phyloP scores from a whole-genome alignment of 1,284 basidiomycete genomes.

The Puccinia novopanici region DNA sequence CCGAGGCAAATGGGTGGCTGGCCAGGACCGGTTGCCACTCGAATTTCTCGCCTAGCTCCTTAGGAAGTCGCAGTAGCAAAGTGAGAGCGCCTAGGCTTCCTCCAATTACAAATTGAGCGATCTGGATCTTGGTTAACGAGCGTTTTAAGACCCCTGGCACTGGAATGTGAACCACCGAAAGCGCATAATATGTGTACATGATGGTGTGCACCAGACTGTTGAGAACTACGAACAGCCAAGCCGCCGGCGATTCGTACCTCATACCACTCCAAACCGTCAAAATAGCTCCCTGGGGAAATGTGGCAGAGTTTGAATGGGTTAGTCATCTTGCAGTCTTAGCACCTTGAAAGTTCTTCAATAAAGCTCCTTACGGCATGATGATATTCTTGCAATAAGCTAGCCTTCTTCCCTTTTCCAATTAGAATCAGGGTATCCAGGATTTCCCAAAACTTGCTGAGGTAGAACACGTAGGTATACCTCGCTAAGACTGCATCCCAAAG shows the following conservation, averaged over 20 bases:
- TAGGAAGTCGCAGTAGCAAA: slow-evolving; percentile 16
- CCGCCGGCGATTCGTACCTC: slow-evolving; percentile 56
- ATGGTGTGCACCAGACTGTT: slow-evolving; percentile 55
- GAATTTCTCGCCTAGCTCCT: slow-evolving; percentile 29
- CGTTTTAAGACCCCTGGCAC: slow-evolving; percentile 58
- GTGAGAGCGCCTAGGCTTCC: slow-evolving; percentile 52
- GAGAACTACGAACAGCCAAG: slow-evolving; percentile 53
- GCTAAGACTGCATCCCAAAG: slow-evolving; percentile 56
- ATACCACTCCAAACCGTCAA: slow-evolving; percentile 58
- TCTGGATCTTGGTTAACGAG: slow-evolving; percentile 56
- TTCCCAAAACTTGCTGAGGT: slow-evolving; percentile 59
- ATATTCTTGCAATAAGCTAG: slow-evolving; percentile 56
- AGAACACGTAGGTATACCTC: slow-evolving; percentile 58
- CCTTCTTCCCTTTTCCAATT: slow-evolving; percentile 59
- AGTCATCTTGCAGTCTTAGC: no score
- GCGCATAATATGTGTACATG: slow-evolving; percentile 58
- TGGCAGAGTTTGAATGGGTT: neutral
- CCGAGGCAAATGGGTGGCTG: slow-evolving; percentile 17
- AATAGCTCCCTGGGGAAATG: slow-evolving; percentile 54
- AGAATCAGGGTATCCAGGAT: slow-evolving; percentile 59
- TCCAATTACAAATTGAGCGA: slow-evolving; percentile 56
- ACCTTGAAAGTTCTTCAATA: neutral
- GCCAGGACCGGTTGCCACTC: slow-evolving; percentile 39
- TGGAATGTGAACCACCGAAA: slow-evolving; percentile 57
- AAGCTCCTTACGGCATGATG: slow-evolving; percentile 53